Evolutionary conservation across 495 filamentous ascomycete species (phyloP).

Genomic region (Podospora bellae-mahoneyi): DNA sequence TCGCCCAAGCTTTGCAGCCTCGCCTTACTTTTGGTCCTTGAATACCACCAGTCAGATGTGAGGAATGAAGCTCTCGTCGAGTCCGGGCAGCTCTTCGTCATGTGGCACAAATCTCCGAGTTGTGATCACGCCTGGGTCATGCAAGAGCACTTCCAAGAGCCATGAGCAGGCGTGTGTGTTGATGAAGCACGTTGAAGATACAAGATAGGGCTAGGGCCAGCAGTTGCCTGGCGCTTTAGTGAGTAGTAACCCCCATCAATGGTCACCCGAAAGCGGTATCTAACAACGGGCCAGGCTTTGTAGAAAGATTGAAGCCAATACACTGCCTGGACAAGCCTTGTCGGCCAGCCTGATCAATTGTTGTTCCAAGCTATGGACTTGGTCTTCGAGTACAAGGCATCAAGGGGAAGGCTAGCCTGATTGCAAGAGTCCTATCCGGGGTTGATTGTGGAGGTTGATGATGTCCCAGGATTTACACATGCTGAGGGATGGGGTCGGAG

Average conservation of each 20-base stretch:
- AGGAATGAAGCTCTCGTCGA: neutral
- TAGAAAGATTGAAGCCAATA: neutral
- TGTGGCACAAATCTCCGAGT: too few species aligned
- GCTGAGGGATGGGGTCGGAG: neutral
- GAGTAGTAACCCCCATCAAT: neutral
- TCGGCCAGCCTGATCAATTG: neutral
- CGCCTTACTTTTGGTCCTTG: neutral
- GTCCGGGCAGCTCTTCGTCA: too few species aligned
- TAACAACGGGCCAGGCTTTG: neutral
- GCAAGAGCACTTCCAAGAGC: too few species aligned
- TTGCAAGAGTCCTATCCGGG: too few species aligned
- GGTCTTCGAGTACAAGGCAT: neutral
- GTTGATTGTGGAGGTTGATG: neutral
- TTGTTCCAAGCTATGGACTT: neutral
- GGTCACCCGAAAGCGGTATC: neutral
- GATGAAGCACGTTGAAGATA: too few species aligned
- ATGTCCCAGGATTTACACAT: neutral
- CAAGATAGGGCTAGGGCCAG: neutral
- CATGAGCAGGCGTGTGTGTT: too few species aligned
- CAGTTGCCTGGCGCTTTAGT: neutral
- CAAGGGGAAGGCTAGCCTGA: too few species aligned
- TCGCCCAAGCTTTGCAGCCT: neutral
- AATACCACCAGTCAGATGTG: neutral
- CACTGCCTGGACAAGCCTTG: neutral
- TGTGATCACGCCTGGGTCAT: too few species aligned